Evolutionary conservation across 176 grass and related monocot genomes (phyloP).

Genomic region (Aechmea fasciata): DNA sequence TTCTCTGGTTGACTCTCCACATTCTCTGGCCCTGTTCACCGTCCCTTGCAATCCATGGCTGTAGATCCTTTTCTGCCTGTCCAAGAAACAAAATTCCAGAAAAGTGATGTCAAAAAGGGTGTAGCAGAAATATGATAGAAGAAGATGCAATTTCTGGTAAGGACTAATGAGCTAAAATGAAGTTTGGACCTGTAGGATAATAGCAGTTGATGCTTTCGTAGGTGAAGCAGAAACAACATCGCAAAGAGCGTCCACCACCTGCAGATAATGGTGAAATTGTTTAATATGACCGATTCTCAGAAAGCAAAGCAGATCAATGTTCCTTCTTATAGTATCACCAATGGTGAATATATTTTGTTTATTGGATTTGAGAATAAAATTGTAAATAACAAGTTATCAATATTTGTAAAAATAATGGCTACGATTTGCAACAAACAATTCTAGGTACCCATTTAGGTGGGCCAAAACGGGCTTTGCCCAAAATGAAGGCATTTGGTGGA

Average conservation of each 20-base stretch:
- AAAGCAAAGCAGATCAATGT: neutral
- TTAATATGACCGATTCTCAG: neutral
- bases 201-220: conserved; percentile 80
- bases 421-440: too few species aligned
- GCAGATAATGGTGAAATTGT: neutral
- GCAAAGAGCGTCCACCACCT: conserved; percentile 98
- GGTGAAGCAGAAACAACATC: conserved; percentile 97
- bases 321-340: neutral
- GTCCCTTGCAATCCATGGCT: conserved; percentile 95
- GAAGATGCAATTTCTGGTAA: conserved; percentile 3
- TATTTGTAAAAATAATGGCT: neutral
- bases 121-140: neutral
- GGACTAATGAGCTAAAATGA: conserved; percentile 21
- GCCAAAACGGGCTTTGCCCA: too few species aligned
- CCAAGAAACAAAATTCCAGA: conserved; percentile 33
- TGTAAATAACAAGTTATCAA: neutral
- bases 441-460: too few species aligned
- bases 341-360: neutral
- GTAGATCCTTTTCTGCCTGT: conserved; percentile 89
- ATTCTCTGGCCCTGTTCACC: conserved; percentile 89
- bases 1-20: conserved; percentile 97
- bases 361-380: neutral
- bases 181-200: conserved; percentile 83
- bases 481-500: too few species aligned
- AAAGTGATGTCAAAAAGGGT: conserved; percentile 36